Conservation (phyloP, 139 green algal species). For the Mesotaenium endlicherianum region DNA sequence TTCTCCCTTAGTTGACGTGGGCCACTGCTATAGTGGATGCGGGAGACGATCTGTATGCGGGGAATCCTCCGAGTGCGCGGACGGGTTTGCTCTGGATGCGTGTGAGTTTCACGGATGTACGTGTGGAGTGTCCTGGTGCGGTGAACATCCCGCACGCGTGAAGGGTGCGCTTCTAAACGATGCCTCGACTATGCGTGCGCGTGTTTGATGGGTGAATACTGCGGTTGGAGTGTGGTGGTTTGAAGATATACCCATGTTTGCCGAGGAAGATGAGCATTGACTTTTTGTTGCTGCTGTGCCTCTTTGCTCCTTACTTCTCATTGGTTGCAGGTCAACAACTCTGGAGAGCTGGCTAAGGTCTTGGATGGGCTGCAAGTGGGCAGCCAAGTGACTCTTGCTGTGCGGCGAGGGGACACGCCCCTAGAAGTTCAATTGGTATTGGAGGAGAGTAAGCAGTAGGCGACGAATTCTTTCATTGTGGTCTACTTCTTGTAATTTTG, state of each 20-base stretch:
- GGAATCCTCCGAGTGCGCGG: too few relatives aligned
- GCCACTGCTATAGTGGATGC: too few relatives aligned
- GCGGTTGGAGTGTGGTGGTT: background rate
- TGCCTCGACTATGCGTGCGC: background rate
- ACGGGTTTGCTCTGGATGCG: too few relatives aligned
- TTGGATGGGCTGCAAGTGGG: conserved; percentile 1
- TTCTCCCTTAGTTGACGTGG: too few relatives aligned
- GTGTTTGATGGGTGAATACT: background rate
- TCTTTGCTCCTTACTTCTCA: background rate
- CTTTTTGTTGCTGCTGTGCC: background rate
- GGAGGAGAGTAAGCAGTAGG: background rate
- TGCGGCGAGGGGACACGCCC: background rate
- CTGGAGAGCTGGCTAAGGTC: conserved; percentile 1
- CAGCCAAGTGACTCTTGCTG: background rate
- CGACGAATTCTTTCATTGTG: too few relatives aligned
- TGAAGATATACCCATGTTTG: too few relatives aligned
- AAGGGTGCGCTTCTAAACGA: background rate
- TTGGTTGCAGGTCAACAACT: background rate
- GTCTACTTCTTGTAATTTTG: too few relatives aligned
- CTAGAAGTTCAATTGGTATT: background rate
- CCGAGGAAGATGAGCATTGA: too few relatives aligned
- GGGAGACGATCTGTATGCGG: too few relatives aligned
- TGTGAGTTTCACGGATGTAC: background rate
- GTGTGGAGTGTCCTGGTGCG: background rate
- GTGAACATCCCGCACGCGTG: background rate